phyloP scores from a whole-genome alignment of 2,329 filamentous ascomycete genomes.

The Ophiostoma perfectum region DNA sequence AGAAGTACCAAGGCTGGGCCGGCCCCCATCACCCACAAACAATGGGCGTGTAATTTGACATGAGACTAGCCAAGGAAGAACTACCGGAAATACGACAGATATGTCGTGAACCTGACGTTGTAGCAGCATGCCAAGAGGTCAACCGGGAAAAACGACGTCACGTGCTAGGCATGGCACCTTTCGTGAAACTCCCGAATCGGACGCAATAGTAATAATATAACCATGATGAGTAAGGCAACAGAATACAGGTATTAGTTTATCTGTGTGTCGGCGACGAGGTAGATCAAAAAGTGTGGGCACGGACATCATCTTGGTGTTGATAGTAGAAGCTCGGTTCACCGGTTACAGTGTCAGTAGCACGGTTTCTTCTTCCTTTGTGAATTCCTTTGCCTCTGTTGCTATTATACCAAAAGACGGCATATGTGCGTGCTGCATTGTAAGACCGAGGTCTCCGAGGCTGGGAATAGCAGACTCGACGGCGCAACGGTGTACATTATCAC shows the following conservation, averaged over 20 bases:
- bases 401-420: no score
- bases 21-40: neutral
- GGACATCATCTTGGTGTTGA: no score
- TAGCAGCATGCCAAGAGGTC: neutral
- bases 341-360: no score
- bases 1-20: neutral
- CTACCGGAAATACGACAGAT: neutral
- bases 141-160: neutral
- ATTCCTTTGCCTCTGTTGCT: no score
- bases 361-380: no score
- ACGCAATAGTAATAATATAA: neutral
- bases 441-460: no score
- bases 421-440: no score
- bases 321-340: no score
- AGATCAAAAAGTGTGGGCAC: no score
- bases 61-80: slow-evolving; percentile 4
- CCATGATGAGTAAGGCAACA: neutral
- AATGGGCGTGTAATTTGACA: neutral
- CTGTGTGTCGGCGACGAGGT: no score
- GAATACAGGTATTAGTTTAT: neutral
- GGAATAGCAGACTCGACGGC: no score
- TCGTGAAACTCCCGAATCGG: neutral
- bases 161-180: neutral
- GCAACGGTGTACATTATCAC: no score
- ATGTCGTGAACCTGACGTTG: neutral